phyloP scores from a whole-genome alignment of 2,329 filamentous ascomycete genomes.

The Chaetomiaceae sp. region DNA sequence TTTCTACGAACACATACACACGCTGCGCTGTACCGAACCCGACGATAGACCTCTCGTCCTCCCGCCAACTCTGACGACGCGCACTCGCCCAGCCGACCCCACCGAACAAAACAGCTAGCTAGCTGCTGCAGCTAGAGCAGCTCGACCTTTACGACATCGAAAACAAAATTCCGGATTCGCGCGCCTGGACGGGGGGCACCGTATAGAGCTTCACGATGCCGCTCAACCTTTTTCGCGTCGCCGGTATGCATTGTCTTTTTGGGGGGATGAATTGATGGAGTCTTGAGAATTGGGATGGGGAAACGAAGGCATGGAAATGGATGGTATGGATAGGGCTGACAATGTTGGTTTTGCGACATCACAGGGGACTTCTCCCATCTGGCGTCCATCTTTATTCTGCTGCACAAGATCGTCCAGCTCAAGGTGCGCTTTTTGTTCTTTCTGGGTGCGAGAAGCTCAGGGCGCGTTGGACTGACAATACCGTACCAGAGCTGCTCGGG shows the following conservation, averaged over 20 bases:
- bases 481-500: constrained; percentile 89
- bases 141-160: background rate
- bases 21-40: no score
- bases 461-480: no score
- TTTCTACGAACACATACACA: no score
- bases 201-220: constrained; percentile 34
- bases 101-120: no score
- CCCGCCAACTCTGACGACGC: no score
- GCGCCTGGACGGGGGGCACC: background rate
- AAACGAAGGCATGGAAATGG: background rate
- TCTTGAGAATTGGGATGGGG: no score
- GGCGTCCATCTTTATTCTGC: constrained; percentile 84
- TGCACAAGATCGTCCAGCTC: constrained; percentile 93
- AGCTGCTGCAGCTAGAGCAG: background rate
- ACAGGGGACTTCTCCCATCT: constrained; percentile 93
- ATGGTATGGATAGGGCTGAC: constrained; percentile 10
- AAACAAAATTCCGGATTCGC: background rate
- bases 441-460: no score
- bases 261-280: no score
- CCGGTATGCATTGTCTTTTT: constrained; percentile 37
- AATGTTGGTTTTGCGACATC: constrained; percentile 6
- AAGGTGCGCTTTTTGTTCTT: constrained; percentile 63
- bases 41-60: no score
- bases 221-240: constrained; percentile 55
- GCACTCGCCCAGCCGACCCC: no score